A percentile compares a stretch with the other conserved stretches of the same genome.
Conservation (phyloP, 441 rosid species). For the Populus tomentosa region DNA sequence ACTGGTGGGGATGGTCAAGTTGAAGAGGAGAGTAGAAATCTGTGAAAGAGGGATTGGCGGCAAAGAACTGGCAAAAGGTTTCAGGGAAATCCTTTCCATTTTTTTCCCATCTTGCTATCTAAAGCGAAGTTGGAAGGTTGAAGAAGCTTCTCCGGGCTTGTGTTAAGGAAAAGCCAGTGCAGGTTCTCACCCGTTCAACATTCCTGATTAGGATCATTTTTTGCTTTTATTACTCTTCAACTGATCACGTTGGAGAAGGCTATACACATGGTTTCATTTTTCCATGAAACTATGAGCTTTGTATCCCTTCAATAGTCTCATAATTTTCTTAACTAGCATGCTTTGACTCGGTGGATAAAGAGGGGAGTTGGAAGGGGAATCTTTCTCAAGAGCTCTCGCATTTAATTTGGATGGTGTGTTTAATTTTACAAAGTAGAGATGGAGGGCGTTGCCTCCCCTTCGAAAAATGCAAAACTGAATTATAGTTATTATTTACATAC, state of each 20-base stretch:
- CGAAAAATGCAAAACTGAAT: constrained; percentile 5
- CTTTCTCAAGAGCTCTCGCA: neutral
- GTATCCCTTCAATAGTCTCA: neutral
- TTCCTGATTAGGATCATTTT: constrained; percentile 12
- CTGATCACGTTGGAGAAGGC: neutral
- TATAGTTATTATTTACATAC: neutral
- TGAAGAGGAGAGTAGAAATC: neutral
- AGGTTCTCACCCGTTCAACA: constrained; percentile 7
- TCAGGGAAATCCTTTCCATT: constrained; percentile 6
- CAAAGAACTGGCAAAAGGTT: constrained; percentile 7
- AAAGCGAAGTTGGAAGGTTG: constrained; percentile 10
- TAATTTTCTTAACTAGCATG: neutral
- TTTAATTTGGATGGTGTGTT: neutral
- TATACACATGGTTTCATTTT: neutral
- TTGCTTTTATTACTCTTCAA: neutral
- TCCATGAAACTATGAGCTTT: constrained; percentile 14
- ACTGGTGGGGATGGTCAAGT: constrained; percentile 10
- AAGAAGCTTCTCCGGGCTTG: constrained; percentile 21
- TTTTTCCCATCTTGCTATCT: constrained; percentile 7
- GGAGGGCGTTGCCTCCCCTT: neutral
- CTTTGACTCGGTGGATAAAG: neutral
- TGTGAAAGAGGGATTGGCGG: neutral
- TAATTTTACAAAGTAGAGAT: neutral
- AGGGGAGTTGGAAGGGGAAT: neutral
- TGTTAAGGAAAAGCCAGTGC: constrained; percentile 6